Evolutionary conservation across 345 rosid species (phyloP).

Genomic region (Acer saccharum): DNA sequence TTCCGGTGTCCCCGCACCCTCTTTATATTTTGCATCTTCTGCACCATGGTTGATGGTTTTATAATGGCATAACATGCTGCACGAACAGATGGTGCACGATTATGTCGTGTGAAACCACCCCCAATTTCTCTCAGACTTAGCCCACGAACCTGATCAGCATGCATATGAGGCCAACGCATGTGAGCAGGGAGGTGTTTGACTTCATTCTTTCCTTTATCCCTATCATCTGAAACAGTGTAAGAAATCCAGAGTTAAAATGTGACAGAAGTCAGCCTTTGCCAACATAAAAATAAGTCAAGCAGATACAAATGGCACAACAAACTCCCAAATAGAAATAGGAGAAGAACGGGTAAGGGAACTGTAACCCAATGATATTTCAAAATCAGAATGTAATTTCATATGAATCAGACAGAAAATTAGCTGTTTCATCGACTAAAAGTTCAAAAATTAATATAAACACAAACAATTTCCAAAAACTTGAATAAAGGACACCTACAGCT

Average conservation of each 20-base stretch:
- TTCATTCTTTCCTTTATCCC: slow-evolving; percentile 38
- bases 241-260: slow-evolving; percentile 15
- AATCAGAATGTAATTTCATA: background rate
- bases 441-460: background rate
- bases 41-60: slow-evolving; percentile 92
- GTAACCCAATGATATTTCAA: background rate
- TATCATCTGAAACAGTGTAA: slow-evolving; percentile 48
- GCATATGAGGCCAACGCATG: slow-evolving; percentile 98
- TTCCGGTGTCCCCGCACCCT: slow-evolving; percentile 91
- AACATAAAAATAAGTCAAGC: slow-evolving; percentile 5
- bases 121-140: slow-evolving; percentile 92
- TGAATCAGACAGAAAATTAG: background rate
- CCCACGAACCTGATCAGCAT: slow-evolving; percentile 89
- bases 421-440: background rate
- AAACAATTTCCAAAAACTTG: slow-evolving; percentile 10
- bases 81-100: slow-evolving; percentile 91
- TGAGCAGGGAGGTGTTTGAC: slow-evolving; percentile 53
- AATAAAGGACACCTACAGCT: slow-evolving; percentile 62
- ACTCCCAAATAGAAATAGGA: background rate
- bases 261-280: slow-evolving; percentile 3
- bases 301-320: background rate
- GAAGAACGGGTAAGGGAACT: background rate
- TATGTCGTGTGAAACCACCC: slow-evolving; percentile 96
- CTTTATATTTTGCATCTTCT: slow-evolving; percentile 94
- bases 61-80: slow-evolving; percentile 96